Percentiles rank a stretch among this genome's conserved stretches.
These are phyloP conservation scores for Tieghemostelium lacteum DNA, from an alignment of 78 protist species.

Conservation along the genomic window DNA sequence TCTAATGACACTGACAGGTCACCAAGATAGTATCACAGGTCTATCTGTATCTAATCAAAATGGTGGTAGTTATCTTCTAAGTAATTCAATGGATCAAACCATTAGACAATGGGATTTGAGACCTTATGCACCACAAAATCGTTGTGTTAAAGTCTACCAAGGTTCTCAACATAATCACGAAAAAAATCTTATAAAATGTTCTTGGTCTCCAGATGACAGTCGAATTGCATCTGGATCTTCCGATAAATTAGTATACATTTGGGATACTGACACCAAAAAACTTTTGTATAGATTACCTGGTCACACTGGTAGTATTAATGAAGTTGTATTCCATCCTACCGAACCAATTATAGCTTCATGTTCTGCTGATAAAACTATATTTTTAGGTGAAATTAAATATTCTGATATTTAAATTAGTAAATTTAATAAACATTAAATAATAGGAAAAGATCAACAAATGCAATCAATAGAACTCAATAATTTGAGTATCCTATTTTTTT, in stretches of 20 bases:
- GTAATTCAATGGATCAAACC: slow-evolving; percentile 92
- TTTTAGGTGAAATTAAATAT: slow-evolving; percentile 87
- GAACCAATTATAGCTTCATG: slow-evolving; percentile 90
- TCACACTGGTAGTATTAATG: slow-evolving; percentile 88
- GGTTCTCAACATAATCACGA: slow-evolving; percentile 90
- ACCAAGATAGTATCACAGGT: slow-evolving; percentile 88
- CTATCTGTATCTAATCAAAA: slow-evolving; percentile 80
- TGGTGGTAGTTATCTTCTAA: slow-evolving; percentile 76
- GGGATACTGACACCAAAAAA: slow-evolving; percentile 79
- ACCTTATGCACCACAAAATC: slow-evolving; percentile 78
- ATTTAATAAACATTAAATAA: no score
- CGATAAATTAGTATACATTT: slow-evolving; percentile 86
- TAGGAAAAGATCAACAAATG: no score
- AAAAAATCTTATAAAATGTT: slow-evolving; percentile 82
- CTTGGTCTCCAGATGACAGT: slow-evolving; percentile 88
- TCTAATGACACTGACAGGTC: slow-evolving; percentile 62
- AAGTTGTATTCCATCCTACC: slow-evolving; percentile 90
- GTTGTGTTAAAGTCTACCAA: slow-evolving; percentile 44
- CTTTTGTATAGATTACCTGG: slow-evolving; percentile 90
- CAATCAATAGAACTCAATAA: no score
- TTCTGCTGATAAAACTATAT: slow-evolving; percentile 83
- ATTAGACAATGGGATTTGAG: slow-evolving; percentile 73
- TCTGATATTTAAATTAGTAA: no score
- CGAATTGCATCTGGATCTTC: slow-evolving; percentile 84
- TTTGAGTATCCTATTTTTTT: no score